Base-by-base conservation (phyloP, 2,329 filamentous ascomycete genomes). In the Colletotrichum scovillei region DNA sequence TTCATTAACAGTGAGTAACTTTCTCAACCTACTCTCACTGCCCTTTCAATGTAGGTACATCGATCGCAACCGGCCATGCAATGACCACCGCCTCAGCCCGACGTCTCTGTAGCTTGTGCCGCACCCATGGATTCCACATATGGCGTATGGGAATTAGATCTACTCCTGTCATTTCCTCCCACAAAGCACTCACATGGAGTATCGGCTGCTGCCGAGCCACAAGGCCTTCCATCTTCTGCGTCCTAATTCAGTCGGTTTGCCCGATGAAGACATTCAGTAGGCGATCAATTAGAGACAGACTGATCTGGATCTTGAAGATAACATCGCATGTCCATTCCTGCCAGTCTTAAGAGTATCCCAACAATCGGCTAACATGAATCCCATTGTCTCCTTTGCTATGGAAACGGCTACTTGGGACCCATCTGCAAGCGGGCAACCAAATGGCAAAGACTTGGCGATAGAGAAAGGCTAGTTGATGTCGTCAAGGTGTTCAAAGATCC, bases 341-440 rank as follows among this genome's bases (percentile, higher is more conserved):
- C 19, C 53, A 42, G 7, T 28, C 8, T 7, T 2, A 12, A 22
- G 6, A 19, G 6, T 12, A 6, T 24, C n/a, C 9, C n/a, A 32
- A 19, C n/a, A 8, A 6, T 11, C 5, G 4, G 16, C 3, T 22
- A 8, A 3, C 49, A 5, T 19, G 14, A 16, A 19, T 28, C 30
- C 22, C 16, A 63, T 59, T 35, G 4, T 16, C 12, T 2, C 26
- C 19, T 67, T 53, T 60, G 26, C 65, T 19, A 11, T 30, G 66
- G 59, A 55, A 55, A 69, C 59, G 12, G 32, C n/a, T 59, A 28
- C 52, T n/a, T 4, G 3, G 2, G 28, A 16, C 30, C 19, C 14
- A 35, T 59, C 69, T 63, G 69, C 69, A 55, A 58, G 28, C 69
- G 59, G 59, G 58, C 58, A 32, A 26, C 12, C 1, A 3, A n/a